A percentile compares a stretch with the other conserved stretches of the same genome.
These are phyloP conservation scores for Nannochloropsis oceanica DNA, from an alignment of 108 stramenopile species.

Conservation along the genomic window DNA sequence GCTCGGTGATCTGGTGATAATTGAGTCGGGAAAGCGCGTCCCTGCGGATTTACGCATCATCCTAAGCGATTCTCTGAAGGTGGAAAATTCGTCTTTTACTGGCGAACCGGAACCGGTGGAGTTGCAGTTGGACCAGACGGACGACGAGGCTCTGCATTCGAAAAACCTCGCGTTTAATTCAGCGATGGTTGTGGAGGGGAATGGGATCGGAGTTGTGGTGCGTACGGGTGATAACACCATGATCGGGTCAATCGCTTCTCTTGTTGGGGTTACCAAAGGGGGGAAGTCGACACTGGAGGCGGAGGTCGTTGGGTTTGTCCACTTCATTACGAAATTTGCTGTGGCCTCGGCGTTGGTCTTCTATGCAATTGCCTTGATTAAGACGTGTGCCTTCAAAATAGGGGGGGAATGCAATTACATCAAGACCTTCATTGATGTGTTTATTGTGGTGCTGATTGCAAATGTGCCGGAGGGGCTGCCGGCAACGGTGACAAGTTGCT, in stretches of 20 bases:
- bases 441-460: slow-evolving; percentile 43
- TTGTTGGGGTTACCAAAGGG: neutral
- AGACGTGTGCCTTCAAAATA: neutral
- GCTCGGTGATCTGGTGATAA: neutral
- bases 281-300: neutral
- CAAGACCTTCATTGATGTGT: neutral
- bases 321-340: neutral
- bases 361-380: neutral
- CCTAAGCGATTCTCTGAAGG: neutral
- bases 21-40: neutral
- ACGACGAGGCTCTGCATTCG: neutral
- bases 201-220: neutral
- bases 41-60: slow-evolving; percentile 5
- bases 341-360: neutral
- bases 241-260: neutral
- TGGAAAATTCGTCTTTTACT: slow-evolving; percentile 1
- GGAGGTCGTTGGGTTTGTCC: neutral
- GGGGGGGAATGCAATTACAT: neutral
- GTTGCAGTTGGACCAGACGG: neutral
- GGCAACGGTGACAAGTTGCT: slow-evolving; percentile 34
- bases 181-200: neutral
- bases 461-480: slow-evolving; percentile 48
- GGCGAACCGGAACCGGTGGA: slow-evolving; percentile 2
- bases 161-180: slow-evolving; percentile 5
- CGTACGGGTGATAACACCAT: slow-evolving; percentile 8